Conservation (phyloP, 2,329 filamentous ascomycete species). For the Scytalidium lignicola region DNA sequence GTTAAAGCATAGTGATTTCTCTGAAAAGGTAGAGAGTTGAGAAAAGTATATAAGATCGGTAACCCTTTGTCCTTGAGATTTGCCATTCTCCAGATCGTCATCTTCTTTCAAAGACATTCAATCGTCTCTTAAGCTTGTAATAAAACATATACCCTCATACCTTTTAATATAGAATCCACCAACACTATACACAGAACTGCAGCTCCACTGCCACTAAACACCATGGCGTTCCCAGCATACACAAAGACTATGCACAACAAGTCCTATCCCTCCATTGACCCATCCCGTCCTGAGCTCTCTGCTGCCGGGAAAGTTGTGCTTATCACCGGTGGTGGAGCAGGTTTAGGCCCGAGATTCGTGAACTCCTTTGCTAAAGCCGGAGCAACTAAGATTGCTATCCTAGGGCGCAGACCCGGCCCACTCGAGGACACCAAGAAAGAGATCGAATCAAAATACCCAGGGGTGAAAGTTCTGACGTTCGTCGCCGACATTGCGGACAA, state of each 20-base stretch:
- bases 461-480: conserved; percentile 1
- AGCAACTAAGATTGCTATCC: conserved; percentile 23
- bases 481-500: conserved; percentile 4
- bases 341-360: conserved; percentile 9
- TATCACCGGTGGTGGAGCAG: conserved; percentile 6
- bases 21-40: too few relatives aligned
- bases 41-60: too few relatives aligned
- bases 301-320: conserved; percentile 4
- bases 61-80: too few relatives aligned
- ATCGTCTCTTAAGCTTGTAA: too few relatives aligned
- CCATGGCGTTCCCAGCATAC: too few relatives aligned
- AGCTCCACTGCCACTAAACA: too few relatives aligned
- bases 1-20: too few relatives aligned
- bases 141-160: too few relatives aligned
- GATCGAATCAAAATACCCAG: conserved; percentile 1
- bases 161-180: too few relatives aligned
- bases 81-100: too few relatives aligned
- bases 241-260: conserved; percentile 13
- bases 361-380: conserved; percentile 10
- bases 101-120: too few relatives aligned
- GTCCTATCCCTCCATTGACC: conserved; percentile 24
- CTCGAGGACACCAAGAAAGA: conserved; percentile 2
- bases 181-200: too few relatives aligned
- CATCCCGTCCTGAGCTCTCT: conserved; percentile 7
- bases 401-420: conserved; percentile 14